phyloP scores from a whole-genome alignment of 331 rosid genomes.

The Quercus lobata region DNA sequence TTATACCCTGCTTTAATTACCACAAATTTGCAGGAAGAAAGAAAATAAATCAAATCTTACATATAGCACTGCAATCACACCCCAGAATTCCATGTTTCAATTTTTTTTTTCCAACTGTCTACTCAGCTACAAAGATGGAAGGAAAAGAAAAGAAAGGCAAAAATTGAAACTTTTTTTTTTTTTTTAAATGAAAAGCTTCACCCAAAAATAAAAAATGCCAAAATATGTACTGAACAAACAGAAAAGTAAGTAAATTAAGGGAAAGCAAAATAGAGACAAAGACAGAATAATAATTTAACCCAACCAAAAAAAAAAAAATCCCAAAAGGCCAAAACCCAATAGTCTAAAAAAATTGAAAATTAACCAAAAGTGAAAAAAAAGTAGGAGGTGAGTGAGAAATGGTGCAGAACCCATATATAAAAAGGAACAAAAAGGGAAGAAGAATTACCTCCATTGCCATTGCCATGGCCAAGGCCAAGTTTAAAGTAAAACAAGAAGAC shows the following conservation, averaged over 20 bases:
- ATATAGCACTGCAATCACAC: not conserved
- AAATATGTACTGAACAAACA: too few relatives aligned
- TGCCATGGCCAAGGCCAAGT: slow-evolving; percentile 59
- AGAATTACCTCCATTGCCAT: slow-evolving; percentile 40
- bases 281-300: too few relatives aligned
- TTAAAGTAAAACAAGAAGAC: slow-evolving; percentile 49
- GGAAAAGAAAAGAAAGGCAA: not conserved
- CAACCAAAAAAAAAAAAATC: not conserved
- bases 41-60: too few relatives aligned
- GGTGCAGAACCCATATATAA: not conserved
- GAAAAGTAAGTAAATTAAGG: too few relatives aligned
- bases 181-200: not conserved
- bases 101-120: not conserved
- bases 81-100: not conserved
- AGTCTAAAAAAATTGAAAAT: too few relatives aligned
- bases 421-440: not conserved
- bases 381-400: not conserved
- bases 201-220: not conserved
- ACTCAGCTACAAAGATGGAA: not conserved
- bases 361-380: too few relatives aligned
- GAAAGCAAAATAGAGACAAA: too few relatives aligned
- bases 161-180: not conserved
- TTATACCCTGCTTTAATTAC: too few relatives aligned
- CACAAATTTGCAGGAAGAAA: too few relatives aligned
- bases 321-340: not conserved